Percentiles rank a stretch among this genome's conserved stretches.
phyloP scores from a whole-genome alignment of 306 rosid genomes.

The Arachis hypogaea region DNA sequence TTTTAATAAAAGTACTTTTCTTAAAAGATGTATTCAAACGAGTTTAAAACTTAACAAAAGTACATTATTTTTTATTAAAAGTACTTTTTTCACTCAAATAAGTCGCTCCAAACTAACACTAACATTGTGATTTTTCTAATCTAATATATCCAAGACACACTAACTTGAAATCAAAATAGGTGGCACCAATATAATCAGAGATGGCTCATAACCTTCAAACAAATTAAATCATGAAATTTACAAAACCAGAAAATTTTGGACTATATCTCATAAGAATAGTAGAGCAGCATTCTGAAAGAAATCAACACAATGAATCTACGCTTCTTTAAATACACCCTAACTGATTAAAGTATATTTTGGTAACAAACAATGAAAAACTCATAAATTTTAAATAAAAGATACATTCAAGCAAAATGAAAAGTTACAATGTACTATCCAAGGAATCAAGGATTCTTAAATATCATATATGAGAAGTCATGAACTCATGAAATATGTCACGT shows the following conservation, averaged over 20 bases:
- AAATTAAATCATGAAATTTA: not conserved
- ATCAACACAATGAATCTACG: not conserved
- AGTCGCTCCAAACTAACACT: too few species aligned
- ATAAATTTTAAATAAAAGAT: not conserved
- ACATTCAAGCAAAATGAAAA: not conserved
- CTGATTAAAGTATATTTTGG: conserved; percentile 8
- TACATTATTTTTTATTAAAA: too few species aligned
- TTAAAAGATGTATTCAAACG: too few species aligned
- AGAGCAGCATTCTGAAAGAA: conserved; percentile 11
- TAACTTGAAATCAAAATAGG: not conserved
- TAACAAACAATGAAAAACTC: conserved; percentile 12
- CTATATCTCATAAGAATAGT: not conserved
- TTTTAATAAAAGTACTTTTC: too few species aligned
- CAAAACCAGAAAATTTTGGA: conserved; percentile 1
- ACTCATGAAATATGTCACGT: conserved; percentile 18
- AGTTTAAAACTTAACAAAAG: too few species aligned
- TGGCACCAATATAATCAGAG: not conserved
- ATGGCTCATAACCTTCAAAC: not conserved
- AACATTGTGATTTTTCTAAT: not conserved
- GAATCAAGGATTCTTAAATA: conserved; percentile 22
- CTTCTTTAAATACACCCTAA: not conserved
- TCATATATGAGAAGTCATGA: not conserved
- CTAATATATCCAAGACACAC: not conserved
- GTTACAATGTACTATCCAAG: conserved; percentile 3
- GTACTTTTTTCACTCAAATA: too few species aligned